Conservation (phyloP, 805 yeast genomes). For the Saccharomyces cerevisiae region DNA sequence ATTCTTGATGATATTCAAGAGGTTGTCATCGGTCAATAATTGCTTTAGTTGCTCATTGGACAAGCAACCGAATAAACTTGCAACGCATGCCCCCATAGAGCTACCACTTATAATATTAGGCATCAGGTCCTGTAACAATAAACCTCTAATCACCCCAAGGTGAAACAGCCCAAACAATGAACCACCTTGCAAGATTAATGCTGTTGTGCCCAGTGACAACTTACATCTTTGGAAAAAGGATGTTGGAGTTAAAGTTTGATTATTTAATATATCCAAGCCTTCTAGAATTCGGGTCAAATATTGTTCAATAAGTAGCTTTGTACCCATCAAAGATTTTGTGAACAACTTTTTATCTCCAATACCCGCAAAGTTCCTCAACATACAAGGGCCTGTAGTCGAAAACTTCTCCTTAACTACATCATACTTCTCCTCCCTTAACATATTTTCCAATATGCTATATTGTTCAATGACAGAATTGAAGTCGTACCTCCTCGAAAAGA, state of each 20-base stretch:
- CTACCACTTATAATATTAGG: conserved; percentile 87
- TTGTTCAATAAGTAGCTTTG: conserved; percentile 73
- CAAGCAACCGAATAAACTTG: conserved; percentile 71
- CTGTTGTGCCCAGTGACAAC: conserved; percentile 85
- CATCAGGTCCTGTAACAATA: conserved; percentile 63
- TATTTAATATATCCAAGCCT: conserved; percentile 54
- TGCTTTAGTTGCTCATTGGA: conserved; percentile 53
- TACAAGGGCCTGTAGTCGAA: conserved; percentile 56
- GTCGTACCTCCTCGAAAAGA: conserved; percentile 73
- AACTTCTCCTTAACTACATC: conserved; percentile 54
- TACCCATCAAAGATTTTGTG: conserved; percentile 78
- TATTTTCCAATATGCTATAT: conserved; percentile 49
- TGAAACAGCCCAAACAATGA: conserved; percentile 91
- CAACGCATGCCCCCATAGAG: conserved; percentile 90
- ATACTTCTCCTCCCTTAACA: conserved; percentile 49
- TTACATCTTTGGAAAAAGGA: conserved; percentile 77
- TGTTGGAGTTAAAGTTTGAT: conserved; percentile 44
- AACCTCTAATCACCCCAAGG: conserved; percentile 80
- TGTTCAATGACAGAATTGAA: conserved; percentile 74
- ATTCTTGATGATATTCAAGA: conserved; percentile 40
- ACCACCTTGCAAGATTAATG: conserved; percentile 88
- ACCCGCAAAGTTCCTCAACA: conserved; percentile 85
- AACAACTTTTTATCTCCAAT: conserved; percentile 72
- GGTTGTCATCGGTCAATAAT: conserved; percentile 34
- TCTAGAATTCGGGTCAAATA: conserved; percentile 61